phyloP scores from a whole-genome alignment of 75 land plant species.

The Cunninghamia lanceolata region DNA sequence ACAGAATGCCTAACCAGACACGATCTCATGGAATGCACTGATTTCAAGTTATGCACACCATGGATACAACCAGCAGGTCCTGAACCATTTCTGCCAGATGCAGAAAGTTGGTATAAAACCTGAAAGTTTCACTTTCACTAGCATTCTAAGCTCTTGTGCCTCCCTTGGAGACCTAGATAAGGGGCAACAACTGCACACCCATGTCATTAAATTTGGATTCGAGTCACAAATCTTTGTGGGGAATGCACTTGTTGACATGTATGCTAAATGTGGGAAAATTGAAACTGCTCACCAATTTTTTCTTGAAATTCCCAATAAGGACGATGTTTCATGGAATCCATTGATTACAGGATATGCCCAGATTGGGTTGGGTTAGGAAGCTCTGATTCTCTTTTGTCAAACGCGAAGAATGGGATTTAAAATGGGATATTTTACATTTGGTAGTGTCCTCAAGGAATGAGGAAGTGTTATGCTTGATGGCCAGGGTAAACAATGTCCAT shows the following conservation, averaged over 20 bases:
- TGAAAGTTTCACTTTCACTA: not conserved
- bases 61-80: not conserved
- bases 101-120: not conserved
- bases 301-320: slow-evolving; percentile 14
- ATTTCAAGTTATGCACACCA: slow-evolving; percentile 4
- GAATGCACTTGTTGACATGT: slow-evolving; percentile 15
- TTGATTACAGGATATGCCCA: slow-evolving; percentile 16
- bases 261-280: slow-evolving; percentile 11
- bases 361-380: slow-evolving; percentile 19
- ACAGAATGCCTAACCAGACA: slow-evolving; percentile 6
- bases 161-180: not conserved
- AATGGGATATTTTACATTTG: slow-evolving; percentile 17
- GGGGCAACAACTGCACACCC: not conserved
- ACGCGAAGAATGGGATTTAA: slow-evolving; percentile 13
- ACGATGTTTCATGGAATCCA: slow-evolving; percentile 22
- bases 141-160: slow-evolving; percentile 13
- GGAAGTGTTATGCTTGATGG: not conserved
- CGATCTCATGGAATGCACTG: slow-evolving; percentile 18
- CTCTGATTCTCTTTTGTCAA: slow-evolving; percentile 12
- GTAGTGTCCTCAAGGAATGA: slow-evolving; percentile 29
- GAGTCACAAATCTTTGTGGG: not conserved
- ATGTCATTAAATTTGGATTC: slow-evolving; percentile 11
- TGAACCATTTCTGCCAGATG: slow-evolving; percentile 12
- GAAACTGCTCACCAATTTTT: slow-evolving; percentile 16
- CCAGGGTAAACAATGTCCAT: slow-evolving; percentile 24